Evolutionary conservation across 495 filamentous ascomycete species (phyloP).

Genomic region (Letharia columbiana): DNA sequence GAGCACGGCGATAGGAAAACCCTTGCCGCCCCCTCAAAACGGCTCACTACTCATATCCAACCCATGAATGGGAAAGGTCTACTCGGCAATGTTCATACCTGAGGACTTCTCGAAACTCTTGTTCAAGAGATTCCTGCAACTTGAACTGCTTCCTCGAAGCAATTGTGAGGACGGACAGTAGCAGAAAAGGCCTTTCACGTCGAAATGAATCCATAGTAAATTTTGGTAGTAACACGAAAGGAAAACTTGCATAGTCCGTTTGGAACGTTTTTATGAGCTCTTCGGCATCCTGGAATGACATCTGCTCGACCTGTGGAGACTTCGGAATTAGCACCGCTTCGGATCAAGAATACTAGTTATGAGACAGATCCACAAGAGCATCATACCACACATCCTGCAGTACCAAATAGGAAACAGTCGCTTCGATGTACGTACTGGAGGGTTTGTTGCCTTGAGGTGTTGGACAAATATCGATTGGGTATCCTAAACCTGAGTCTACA

Average conservation of each 20-base stretch:
- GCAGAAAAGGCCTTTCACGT: slow-evolving; percentile 22
- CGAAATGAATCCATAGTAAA: slow-evolving; percentile 16
- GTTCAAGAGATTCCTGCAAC: slow-evolving; percentile 21
- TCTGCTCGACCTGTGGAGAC: slow-evolving; percentile 3
- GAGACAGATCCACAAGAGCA: background rate
- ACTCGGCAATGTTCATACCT: background rate
- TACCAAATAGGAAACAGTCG: background rate
- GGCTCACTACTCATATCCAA: background rate
- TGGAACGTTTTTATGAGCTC: slow-evolving; percentile 11
- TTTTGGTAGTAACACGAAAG: background rate
- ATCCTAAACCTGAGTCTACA: background rate
- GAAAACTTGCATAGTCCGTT: slow-evolving; percentile 4
- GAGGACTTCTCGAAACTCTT: slow-evolving; percentile 18
- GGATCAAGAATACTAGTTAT: background rate
- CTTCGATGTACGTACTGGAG: background rate
- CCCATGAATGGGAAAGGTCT: background rate
- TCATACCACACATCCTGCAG: background rate
- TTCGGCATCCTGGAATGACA: slow-evolving; percentile 13
- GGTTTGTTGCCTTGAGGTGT: background rate
- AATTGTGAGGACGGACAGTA: slow-evolving; percentile 23
- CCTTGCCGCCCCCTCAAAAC: background rate
- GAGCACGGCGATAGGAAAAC: background rate
- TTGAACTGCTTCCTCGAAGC: slow-evolving; percentile 17
- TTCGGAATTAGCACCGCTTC: background rate
- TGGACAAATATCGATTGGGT: background rate